These are phyloP conservation scores for Naganishia kalamii DNA, from an alignment of 768 basidiomycete genomes.

Conservation along the genomic window DNA sequence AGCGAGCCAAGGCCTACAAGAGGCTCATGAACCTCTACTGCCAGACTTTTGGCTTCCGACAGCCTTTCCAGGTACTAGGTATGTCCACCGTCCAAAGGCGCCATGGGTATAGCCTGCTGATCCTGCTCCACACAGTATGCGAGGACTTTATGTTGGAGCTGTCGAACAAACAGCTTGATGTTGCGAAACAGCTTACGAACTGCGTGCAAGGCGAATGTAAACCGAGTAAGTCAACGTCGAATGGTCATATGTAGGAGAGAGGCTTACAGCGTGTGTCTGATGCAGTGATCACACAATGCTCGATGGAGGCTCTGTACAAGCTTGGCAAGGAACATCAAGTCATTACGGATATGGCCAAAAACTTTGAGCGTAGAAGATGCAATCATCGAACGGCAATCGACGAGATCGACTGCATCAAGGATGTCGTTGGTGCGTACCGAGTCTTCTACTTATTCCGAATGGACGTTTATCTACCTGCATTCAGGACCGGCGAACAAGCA, in stretches of 20 bases:
- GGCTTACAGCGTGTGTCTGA: neutral
- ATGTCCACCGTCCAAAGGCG: slow-evolving; percentile 28
- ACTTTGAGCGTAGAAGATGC: slow-evolving; percentile 86
- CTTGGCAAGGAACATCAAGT: slow-evolving; percentile 67
- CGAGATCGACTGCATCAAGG: slow-evolving; percentile 72
- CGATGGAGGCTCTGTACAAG: slow-evolving; percentile 85
- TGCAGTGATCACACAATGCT: slow-evolving; percentile 97
- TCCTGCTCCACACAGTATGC: slow-evolving; percentile 57
- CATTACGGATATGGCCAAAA: slow-evolving; percentile 81
- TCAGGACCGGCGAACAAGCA: slow-evolving; percentile 65
- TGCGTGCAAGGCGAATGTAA: slow-evolving; percentile 84
- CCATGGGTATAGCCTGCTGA: neutral
- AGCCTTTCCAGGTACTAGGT: slow-evolving; percentile 92
- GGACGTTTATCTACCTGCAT: neutral
- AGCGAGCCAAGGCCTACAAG: slow-evolving; percentile 86
- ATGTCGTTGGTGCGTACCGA: slow-evolving; percentile 64
- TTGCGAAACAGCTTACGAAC: slow-evolving; percentile 64
- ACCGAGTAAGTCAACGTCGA: slow-evolving; percentile 68
- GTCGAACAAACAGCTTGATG: slow-evolving; percentile 64
- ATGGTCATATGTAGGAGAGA: slow-evolving; percentile 30
- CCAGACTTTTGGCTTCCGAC: slow-evolving; percentile 78
- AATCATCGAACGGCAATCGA: slow-evolving; percentile 82
- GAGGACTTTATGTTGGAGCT: slow-evolving; percentile 71
- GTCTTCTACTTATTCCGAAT: neutral
- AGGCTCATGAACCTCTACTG: slow-evolving; percentile 89